Base-by-base conservation (phyloP, 495 filamentous ascomycete genomes). In the Penicillium chermesinum region DNA sequence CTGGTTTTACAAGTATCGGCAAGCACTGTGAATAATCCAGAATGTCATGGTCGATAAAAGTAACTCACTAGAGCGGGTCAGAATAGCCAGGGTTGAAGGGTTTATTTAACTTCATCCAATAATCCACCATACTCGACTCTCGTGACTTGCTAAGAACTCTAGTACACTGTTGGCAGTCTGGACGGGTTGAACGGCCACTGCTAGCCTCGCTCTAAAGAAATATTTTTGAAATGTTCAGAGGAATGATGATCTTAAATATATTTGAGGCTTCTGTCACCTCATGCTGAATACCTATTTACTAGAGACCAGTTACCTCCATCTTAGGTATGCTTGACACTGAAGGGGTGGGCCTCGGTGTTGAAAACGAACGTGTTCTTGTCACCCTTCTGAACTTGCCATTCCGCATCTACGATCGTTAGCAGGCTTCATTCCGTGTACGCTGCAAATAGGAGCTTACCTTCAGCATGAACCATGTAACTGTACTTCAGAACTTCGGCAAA, bases 401-500 rank as follows among this genome's bases (percentile, higher is more conserved):
- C 70, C 3, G 72, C 77, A 44, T 88, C 84, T 70, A 56, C n/a
- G 18, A 32, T 13, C 10, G 15, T 25, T 39, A 25, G 62, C 33
- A 64, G 52, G n/a, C 46, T 45, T 1, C 5, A 3, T 46, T 8
- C 16, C 7, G 21, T n/a, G n/a, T 22, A 16, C 4, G 2, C 16
- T 33, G 22, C 17, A 2, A 14, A 2, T 10, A 18, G 7, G 7
- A 34, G 50, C 49, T 35, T 54, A 64, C 61, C 61, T 14, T 62
- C 62, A 13, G 77, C 71, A 44, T 84, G 79, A 44, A 86, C 82
- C 46, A 95, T 57, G 61, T 87, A 94, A 17, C 74, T 69, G 66
- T 95, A 96, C 72, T 96, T 96, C 57, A 94, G 50, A 43, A 91
- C 86, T 71, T 96, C 89, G 0, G 90, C 89, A 61, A 93, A 91